Evolutionary conservation across 164 flowering plant species (phyloP).

Genomic region (Stephania cephalantha): DNA sequence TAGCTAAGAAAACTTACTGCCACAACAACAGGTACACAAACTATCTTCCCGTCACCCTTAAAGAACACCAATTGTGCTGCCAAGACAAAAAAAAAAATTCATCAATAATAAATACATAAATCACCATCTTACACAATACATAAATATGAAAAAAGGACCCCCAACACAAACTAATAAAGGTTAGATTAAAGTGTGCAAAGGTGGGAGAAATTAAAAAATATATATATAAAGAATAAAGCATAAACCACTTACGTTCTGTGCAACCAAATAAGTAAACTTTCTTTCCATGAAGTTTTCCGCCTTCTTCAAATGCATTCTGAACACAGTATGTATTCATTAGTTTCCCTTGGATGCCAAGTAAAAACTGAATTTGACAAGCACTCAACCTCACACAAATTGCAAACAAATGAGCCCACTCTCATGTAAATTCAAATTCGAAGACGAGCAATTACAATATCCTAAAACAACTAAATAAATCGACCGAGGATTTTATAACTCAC

Average conservation of each 20-base stretch:
- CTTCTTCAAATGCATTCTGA: conserved; percentile 93
- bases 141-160: background rate
- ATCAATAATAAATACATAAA: background rate
- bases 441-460: background rate
- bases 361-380: background rate
- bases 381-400: no score
- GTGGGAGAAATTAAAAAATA: background rate
- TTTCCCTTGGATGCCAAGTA: background rate
- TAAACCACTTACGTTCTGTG: conserved; percentile 75
- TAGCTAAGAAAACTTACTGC: conserved; percentile 60
- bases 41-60: conserved; percentile 47
- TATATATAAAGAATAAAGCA: background rate
- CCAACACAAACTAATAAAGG: background rate
- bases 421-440: background rate
- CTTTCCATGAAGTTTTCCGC: conserved; percentile 65
- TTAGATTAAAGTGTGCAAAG: background rate
- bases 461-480: background rate
- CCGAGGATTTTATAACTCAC: conserved; percentile 35
- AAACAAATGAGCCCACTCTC: background rate
- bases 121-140: background rate
- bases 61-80: conserved; percentile 81
- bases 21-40: conserved; percentile 78
- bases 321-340: conserved; percentile 1
- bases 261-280: conserved; percentile 84
- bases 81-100: conserved; percentile 6